Percentiles rank a stretch among this genome's conserved stretches.
These are phyloP conservation scores for Pilatotrama ljubarskyi DNA, from an alignment of 768 basidiomycete genomes.

Conservation along the genomic window DNA sequence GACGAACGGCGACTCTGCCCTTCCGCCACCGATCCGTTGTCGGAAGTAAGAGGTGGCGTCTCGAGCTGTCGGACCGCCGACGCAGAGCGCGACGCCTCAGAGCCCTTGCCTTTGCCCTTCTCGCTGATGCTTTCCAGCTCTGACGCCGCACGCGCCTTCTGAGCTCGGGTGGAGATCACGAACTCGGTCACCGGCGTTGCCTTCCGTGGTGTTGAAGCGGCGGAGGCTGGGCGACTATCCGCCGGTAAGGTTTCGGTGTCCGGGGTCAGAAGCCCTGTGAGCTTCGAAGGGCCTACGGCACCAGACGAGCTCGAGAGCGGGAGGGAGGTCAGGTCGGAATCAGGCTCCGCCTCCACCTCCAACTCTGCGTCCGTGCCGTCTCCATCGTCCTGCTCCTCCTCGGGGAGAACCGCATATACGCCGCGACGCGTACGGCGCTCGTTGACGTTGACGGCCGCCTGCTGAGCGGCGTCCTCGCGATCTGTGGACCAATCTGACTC, in stretches of 20 bases:
- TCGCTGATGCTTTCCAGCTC: slow-evolving; percentile 24
- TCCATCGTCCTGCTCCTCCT: slow-evolving; percentile 62
- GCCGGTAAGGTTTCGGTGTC: slow-evolving; percentile 26
- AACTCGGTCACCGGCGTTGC: slow-evolving; percentile 33
- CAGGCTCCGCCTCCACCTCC: slow-evolving; percentile 48
- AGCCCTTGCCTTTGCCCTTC: slow-evolving; percentile 13
- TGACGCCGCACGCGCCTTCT: slow-evolving; percentile 46
- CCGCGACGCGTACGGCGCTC: slow-evolving; percentile 81
- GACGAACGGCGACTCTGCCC: slow-evolving; percentile 28
- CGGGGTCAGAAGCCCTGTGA: slow-evolving; percentile 30
- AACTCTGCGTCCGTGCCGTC: slow-evolving; percentile 48
- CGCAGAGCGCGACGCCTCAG: slow-evolving; percentile 17
- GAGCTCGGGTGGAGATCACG: slow-evolving; percentile 57
- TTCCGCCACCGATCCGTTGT: slow-evolving; percentile 37
- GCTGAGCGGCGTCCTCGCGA: slow-evolving; percentile 30
- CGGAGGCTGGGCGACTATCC: slow-evolving; percentile 10
- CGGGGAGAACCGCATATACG: slow-evolving; percentile 65
- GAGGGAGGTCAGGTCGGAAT: slow-evolving; percentile 49
- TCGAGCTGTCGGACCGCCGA: slow-evolving; percentile 39
- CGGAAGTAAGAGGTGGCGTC: slow-evolving; percentile 51
- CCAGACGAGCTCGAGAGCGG: slow-evolving; percentile 37
- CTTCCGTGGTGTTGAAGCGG: slow-evolving; percentile 12
- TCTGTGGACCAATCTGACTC: slow-evolving; percentile 26
- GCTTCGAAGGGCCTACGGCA: slow-evolving; percentile 18
- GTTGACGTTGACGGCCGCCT: slow-evolving; percentile 59